A percentile compares a stretch with the other conserved stretches of the same genome.
phyloP scores from a whole-genome alignment of 352 stramenopile genomes.

The Phytophthora foliorum region DNA sequence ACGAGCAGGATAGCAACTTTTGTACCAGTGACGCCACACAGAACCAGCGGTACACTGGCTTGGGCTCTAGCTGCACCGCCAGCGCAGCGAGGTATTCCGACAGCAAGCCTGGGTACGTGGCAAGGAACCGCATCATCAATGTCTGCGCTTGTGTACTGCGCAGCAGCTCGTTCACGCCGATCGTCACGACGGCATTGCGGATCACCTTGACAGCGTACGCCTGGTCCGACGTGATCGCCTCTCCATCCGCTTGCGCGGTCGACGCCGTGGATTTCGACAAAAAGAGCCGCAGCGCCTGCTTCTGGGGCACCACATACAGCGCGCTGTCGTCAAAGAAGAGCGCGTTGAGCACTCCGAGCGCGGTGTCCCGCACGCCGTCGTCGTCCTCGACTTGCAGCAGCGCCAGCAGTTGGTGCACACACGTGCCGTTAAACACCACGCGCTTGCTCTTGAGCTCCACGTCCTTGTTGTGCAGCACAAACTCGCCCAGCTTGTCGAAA shows the following conservation, averaged over 20 bases:
- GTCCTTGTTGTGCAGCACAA: slow-evolving; percentile 65
- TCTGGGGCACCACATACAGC: slow-evolving; percentile 60
- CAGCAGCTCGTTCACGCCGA: slow-evolving; percentile 75
- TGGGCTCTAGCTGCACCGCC: slow-evolving; percentile 76
- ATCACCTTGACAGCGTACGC: slow-evolving; percentile 71
- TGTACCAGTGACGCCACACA: slow-evolving; percentile 75
- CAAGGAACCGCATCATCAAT: slow-evolving; percentile 67
- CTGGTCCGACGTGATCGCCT: slow-evolving; percentile 48
- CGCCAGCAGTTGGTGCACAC: slow-evolving; percentile 74
- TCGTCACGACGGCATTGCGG: slow-evolving; percentile 65
- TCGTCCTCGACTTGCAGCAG: slow-evolving; percentile 72
- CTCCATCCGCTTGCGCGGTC: slow-evolving; percentile 22
- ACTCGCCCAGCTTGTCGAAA: slow-evolving; percentile 46
- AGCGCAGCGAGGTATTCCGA: slow-evolving; percentile 70
- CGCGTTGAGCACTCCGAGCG: slow-evolving; percentile 50
- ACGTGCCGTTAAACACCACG: slow-evolving; percentile 67
- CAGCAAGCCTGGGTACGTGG: slow-evolving; percentile 67
- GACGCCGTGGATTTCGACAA: slow-evolving; percentile 47
- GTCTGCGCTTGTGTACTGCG: slow-evolving; percentile 56
- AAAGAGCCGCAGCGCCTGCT: slow-evolving; percentile 57
- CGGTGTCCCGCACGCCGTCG: slow-evolving; percentile 45
- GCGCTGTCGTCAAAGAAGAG: slow-evolving; percentile 72
- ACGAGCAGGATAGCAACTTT: slow-evolving; percentile 62
- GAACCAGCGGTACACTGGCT: slow-evolving; percentile 84
- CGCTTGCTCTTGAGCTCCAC: slow-evolving; percentile 70